Conservation (phyloP, 2,329 filamentous ascomycete genomes). For the Stemphylium vesicarium region DNA sequence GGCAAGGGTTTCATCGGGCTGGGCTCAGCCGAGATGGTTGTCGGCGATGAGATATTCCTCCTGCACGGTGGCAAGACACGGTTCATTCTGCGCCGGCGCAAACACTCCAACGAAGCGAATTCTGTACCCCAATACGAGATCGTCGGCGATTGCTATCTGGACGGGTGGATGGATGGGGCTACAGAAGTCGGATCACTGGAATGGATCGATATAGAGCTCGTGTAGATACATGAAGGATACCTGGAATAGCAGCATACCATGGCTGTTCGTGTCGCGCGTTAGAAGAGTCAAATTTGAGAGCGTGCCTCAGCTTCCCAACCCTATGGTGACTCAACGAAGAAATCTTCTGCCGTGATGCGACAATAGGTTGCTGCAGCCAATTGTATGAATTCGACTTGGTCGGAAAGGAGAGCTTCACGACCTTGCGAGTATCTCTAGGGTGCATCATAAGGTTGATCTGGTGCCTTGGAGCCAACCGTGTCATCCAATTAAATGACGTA, state of each 20-base stretch:
- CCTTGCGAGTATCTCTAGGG: neutral
- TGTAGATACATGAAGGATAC: neutral
- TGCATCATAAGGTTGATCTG: neutral
- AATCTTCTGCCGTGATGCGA: too few relatives aligned
- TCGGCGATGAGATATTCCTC: slow-evolving; percentile 15
- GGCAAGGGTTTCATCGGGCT: slow-evolving; percentile 10
- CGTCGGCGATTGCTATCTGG: slow-evolving; percentile 3
- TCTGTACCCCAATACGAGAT: neutral
- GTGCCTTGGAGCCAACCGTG: neutral
- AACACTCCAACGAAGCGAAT: neutral
- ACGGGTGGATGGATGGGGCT: neutral
- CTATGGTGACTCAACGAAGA: too few relatives aligned
- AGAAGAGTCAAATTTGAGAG: too few relatives aligned
- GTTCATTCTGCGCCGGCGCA: slow-evolving; percentile 11
- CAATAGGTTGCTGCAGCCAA: too few relatives aligned
- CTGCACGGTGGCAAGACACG: slow-evolving; percentile 18
- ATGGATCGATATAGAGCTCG: neutral
- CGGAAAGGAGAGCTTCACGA: too few relatives aligned
- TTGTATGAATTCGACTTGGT: too few relatives aligned
- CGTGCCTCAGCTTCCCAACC: too few relatives aligned
- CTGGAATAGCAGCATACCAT: too few relatives aligned
- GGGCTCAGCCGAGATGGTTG: slow-evolving; percentile 4
- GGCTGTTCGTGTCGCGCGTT: too few relatives aligned
- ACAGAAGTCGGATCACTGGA: neutral
- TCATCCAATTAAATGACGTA: neutral